These are phyloP conservation scores for Albophoma yamanashiensis DNA, from an alignment of 2,329 filamentous ascomycete genomes.

Conservation along the genomic window DNA sequence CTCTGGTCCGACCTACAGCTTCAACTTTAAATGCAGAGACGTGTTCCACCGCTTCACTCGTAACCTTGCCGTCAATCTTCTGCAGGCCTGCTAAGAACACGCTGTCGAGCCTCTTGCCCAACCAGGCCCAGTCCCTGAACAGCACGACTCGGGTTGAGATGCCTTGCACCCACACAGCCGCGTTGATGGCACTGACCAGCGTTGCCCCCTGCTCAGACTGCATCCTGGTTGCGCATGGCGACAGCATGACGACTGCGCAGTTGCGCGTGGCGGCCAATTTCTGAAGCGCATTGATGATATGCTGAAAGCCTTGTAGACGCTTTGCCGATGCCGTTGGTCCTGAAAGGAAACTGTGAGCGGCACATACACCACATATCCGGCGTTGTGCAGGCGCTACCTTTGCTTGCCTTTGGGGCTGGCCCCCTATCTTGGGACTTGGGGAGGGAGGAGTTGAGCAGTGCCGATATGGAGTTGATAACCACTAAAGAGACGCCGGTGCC, in stretches of 20 bases:
- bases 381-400: conserved; percentile 18
- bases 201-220: conserved; percentile 55
- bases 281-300: conserved; percentile 58
- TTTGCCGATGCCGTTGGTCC: conserved; percentile 27
- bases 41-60: conserved; percentile 26
- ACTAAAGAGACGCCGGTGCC: conserved; percentile 54
- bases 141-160: conserved; percentile 64
- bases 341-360: conserved; percentile 9
- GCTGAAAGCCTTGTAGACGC: conserved; percentile 43
- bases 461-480: conserved; percentile 69
- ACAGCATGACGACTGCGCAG: conserved; percentile 64
- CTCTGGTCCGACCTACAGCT: conserved; percentile 23
- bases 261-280: conserved; percentile 65
- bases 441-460: conserved; percentile 66
- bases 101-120: conserved; percentile 32
- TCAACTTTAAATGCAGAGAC: conserved; percentile 39
- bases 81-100: conserved; percentile 53
- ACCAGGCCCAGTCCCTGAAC: conserved; percentile 65
- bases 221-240: conserved; percentile 75
- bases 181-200: conserved; percentile 64
- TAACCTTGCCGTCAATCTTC: conserved; percentile 47
- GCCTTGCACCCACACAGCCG: conserved; percentile 69
- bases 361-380: neutral
- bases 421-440: conserved; percentile 43
- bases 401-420: conserved; percentile 24